Evolutionary conservation across 768 basidiomycete genomes (phyloP).

Genomic region (Naganishia antarctica): DNA sequence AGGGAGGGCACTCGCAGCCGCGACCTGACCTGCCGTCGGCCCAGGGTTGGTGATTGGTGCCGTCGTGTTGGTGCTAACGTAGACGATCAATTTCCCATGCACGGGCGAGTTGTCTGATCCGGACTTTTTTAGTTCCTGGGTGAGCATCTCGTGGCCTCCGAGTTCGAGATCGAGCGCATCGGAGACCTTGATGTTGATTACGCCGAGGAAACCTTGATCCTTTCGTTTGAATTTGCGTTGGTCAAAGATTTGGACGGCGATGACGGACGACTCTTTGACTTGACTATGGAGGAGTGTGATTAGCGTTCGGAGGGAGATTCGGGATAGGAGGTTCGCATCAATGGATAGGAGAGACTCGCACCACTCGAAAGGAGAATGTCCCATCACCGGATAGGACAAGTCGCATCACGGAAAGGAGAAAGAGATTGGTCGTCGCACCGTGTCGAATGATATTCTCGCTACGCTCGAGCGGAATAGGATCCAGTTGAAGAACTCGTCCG

Average conservation of each 20-base stretch:
- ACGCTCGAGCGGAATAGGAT: background rate
- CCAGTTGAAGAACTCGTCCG: background rate
- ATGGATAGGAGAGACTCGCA: no score
- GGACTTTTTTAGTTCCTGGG: conserved; percentile 94
- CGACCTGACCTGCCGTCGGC: conserved; percentile 52
- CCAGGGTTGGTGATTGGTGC: conserved; percentile 80
- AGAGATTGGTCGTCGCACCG: no score
- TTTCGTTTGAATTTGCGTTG: conserved; percentile 98
- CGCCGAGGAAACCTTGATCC: conserved; percentile 96
- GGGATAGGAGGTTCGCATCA: no score
- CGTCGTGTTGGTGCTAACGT: conserved; percentile 83
- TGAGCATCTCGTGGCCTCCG: conserved; percentile 94
- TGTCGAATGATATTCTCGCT: no score
- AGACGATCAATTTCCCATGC: conserved; percentile 94
- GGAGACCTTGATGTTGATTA: conserved; percentile 88
- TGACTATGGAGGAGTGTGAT: background rate
- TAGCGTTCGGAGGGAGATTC: no score
- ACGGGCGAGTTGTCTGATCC: conserved; percentile 90
- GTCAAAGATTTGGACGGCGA: conserved; percentile 98
- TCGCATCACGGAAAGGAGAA: background rate
- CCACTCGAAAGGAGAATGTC: no score
- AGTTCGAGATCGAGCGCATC: conserved; percentile 86
- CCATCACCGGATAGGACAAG: no score
- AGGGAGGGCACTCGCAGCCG: no score
- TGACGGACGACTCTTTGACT: conserved; percentile 95